Conservation (phyloP, 2,329 filamentous ascomycete species). For the Fusarium protoensiforme region DNA sequence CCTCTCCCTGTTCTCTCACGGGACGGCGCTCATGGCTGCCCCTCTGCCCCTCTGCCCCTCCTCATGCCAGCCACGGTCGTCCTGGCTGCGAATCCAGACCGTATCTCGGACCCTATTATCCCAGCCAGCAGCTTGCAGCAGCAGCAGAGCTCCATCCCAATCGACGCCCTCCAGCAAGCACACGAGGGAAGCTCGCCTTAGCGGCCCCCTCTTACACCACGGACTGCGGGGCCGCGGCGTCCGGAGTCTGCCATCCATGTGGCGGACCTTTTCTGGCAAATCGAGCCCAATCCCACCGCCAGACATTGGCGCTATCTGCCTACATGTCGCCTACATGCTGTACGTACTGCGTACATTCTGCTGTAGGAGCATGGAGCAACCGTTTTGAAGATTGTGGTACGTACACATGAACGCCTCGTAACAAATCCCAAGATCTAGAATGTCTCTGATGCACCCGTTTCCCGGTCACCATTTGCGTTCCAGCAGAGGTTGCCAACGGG, state of each 20-base stretch:
- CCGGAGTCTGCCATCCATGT: conserved; percentile 11
- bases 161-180: conserved; percentile 9
- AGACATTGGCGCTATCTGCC: not conserved
- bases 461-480: conserved; percentile 1
- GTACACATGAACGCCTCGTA: not conserved
- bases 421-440: not conserved
- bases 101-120: conserved; percentile 21
- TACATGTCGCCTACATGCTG: not conserved
- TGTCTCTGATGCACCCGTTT: not conserved
- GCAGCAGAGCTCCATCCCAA: not conserved
- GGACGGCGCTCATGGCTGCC: not conserved
- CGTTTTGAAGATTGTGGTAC: not conserved
- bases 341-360: not conserved
- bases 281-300: not conserved
- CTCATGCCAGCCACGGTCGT: conserved; percentile 8
- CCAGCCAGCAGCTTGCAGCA: conserved; percentile 16
- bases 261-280: conserved; percentile 8
- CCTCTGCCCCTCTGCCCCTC: not conserved
- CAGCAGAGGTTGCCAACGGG: not conserved
- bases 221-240: conserved; percentile 35
- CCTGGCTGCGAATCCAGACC: conserved; percentile 14
- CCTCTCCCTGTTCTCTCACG: not conserved
- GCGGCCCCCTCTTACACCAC: conserved; percentile 19
- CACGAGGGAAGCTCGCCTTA: conserved; percentile 26
- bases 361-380: conserved; percentile 1